phyloP scores from a whole-genome alignment of 1,139 yeast species.

The Wickerhamomyces sp. region DNA sequence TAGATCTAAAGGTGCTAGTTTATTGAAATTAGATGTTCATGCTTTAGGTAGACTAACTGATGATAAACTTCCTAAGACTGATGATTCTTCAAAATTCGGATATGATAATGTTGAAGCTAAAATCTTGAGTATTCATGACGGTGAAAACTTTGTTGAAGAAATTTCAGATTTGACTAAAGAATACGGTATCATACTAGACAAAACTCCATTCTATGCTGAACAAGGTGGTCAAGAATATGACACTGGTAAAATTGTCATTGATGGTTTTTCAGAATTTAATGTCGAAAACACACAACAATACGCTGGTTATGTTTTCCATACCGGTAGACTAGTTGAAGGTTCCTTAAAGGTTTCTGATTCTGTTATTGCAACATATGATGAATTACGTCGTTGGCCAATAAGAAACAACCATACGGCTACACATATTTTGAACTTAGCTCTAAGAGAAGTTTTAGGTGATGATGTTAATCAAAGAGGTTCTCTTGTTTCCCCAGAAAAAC shows the following conservation, averaged over 20 bases:
- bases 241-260: slow-evolving; percentile 87
- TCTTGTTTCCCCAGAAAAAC: slow-evolving; percentile 88
- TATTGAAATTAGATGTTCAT: slow-evolving; percentile 86
- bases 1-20: slow-evolving; percentile 49
- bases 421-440: slow-evolving; percentile 84
- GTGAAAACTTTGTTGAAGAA: slow-evolving; percentile 51
- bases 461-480: slow-evolving; percentile 96
- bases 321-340: slow-evolving; percentile 84
- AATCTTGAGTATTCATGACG: slow-evolving; percentile 69
- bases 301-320: slow-evolving; percentile 93
- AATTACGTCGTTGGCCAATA: slow-evolving; percentile 92
- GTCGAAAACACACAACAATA: slow-evolving; percentile 90
- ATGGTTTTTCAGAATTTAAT: slow-evolving; percentile 79
- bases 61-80: slow-evolving; percentile 68
- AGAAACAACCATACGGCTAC: slow-evolving; percentile 99
- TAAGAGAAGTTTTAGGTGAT: slow-evolving; percentile 81
- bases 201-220: slow-evolving; percentile 95
- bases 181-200: slow-evolving; percentile 77
- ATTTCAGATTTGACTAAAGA: slow-evolving; percentile 45
- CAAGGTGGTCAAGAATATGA: slow-evolving; percentile 99
- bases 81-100: slow-evolving; percentile 74
- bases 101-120: slow-evolving; percentile 56
- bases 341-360: slow-evolving; percentile 57
- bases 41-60: slow-evolving; percentile 65
- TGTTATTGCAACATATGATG: slow-evolving; percentile 86